phyloP scores from a whole-genome alignment of 352 stramenopile species.

The Pythium insidiosum region DNA sequence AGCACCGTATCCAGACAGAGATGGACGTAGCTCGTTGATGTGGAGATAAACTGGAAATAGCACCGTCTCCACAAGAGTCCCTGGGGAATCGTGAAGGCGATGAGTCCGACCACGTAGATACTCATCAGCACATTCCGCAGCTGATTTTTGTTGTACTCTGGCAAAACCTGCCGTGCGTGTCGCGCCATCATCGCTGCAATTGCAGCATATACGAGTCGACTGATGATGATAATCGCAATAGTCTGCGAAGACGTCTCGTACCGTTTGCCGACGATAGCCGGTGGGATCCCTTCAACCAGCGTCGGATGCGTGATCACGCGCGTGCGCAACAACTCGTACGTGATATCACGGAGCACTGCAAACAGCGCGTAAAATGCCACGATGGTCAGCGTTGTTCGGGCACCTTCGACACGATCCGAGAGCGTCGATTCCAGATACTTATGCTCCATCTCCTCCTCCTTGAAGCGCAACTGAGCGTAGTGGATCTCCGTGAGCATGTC shows the following conservation, averaged over 20 bases:
- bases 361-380: conserved; percentile 57
- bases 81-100: conserved; percentile 37
- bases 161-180: conserved; percentile 33
- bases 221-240: conserved; percentile 36
- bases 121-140: conserved; percentile 55
- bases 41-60: conserved; percentile 46
- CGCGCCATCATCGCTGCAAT: conserved; percentile 19
- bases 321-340: conserved; percentile 34
- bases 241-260: conserved; percentile 23
- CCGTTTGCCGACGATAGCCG: no score
- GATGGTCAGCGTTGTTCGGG: conserved; percentile 43
- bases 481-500: conserved; percentile 66
- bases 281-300: no score
- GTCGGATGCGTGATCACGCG: conserved; percentile 11
- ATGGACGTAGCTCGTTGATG: conserved; percentile 62
- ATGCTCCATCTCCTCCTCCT: conserved; percentile 61
- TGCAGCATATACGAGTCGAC: conserved; percentile 21
- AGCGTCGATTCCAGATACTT: conserved; percentile 68
- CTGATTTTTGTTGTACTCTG: conserved; percentile 47
- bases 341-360: conserved; percentile 53
- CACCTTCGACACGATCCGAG: conserved; percentile 48
- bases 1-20: conserved; percentile 74
- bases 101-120: conserved; percentile 50
- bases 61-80: conserved; percentile 51
- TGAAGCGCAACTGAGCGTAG: conserved; percentile 48